Evolutionary conservation across 2,329 filamentous ascomycete genomes (phyloP), one percentile per base, ranked within the genome.

Genomic region (Pseudogymnoascus sp.): DNA sequence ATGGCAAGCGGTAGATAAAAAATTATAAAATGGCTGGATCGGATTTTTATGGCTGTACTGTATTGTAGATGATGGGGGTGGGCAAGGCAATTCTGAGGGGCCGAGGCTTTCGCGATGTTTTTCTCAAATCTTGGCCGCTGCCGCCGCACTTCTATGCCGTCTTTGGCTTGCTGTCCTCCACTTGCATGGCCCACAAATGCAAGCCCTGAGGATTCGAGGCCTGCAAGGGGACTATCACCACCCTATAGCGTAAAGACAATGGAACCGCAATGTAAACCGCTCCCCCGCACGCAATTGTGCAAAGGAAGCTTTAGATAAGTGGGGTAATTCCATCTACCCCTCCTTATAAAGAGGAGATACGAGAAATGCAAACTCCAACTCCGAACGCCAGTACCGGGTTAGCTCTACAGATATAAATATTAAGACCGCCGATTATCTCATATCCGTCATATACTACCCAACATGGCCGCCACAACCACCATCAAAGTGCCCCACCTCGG

Each of bases 401-500:
- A 31, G 9, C 24, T 50, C 44, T 50, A 13, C 10, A 26, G 3
- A 58, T 24, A 24, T 24, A 7, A 58, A 58, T 7, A 24, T 17
- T 5, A n/a, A 39, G 3, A 36, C 15, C 17, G 1, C 21, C 13
- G n/a, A 58, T 37, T 24, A 10, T 37, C 54, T 11, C 31, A 58
- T 39, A n/a, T 24, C 33, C 5, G 4, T 4, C 21, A 15, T 17
- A 60, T 60, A 26, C 21, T 6, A 36, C 2, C n/a, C 35, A 61
- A 4, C 15, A 72, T 72, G 71, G 68, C 70, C 47, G 75, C 75
- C 33, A 73, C 68, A 44, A 73, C 71, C 2, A 79, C 76, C 35
- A 66, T 80, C 64, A 65, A 71, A 44, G 77, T 81, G 60, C 76
- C 77, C 61, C 78, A 81, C 69, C 72, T 81, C 5, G 77, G 78